Conservation (phyloP, 139 green algal genomes). For the Chlorella sp. region DNA sequence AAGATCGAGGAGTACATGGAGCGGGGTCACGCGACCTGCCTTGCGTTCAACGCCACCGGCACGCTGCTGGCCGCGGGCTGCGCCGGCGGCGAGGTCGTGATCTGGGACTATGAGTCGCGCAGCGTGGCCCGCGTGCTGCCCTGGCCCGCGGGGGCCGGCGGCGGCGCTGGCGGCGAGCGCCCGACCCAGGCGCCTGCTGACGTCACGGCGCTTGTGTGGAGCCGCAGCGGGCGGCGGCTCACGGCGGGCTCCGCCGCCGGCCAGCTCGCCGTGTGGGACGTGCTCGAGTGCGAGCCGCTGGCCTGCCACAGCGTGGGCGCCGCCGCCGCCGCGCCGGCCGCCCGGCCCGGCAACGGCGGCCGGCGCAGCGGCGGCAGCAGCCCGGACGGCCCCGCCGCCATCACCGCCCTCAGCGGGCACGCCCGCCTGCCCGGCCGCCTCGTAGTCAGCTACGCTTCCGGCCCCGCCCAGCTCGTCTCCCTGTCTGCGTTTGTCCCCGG, state of each 20-base stretch:
- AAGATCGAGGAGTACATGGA: slow-evolving; percentile 14
- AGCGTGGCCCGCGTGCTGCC: slow-evolving; percentile 52
- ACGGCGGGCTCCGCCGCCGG: slow-evolving; percentile 57
- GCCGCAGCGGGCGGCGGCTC: slow-evolving; percentile 62
- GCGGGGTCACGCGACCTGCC: background rate
- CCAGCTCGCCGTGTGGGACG: slow-evolving; percentile 66
- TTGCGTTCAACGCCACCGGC: slow-evolving; percentile 32
- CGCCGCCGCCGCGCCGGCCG: background rate
- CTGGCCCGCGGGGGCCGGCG: background rate
- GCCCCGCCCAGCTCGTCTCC: background rate
- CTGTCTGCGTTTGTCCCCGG: background rate
- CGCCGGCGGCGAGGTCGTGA: slow-evolving; percentile 67
- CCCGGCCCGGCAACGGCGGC: background rate
- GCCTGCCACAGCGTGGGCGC: background rate
- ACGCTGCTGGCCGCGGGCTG: slow-evolving; percentile 72
- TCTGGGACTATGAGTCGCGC: slow-evolving; percentile 89
- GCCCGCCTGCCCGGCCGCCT: background rate
- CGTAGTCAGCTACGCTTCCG: background rate
- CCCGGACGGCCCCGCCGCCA: too few species aligned
- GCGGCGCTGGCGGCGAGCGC: slow-evolving; percentile 3
- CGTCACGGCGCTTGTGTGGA: slow-evolving; percentile 76
- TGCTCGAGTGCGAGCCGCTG: slow-evolving; percentile 34
- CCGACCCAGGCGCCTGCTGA: background rate
- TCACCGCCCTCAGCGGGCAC: too few species aligned
- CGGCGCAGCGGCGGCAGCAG: slow-evolving; percentile 2